These are phyloP conservation scores for Hymenoscyphus fraxineus DNA, from an alignment of 2,329 filamentous ascomycete species.

Conservation along the genomic window DNA sequence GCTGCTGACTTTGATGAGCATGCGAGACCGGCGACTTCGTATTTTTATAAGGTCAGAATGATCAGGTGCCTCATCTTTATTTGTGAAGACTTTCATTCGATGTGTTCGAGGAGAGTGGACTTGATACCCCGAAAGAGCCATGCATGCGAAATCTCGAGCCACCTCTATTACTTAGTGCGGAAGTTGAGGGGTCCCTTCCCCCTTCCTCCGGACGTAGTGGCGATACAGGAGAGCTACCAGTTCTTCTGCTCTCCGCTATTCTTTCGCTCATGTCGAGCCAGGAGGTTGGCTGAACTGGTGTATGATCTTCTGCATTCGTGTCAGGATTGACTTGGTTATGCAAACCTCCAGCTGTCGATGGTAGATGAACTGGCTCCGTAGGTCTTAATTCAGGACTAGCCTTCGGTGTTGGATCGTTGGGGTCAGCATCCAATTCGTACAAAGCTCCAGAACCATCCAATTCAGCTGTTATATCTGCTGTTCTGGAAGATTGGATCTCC, in stretches of 20 bases:
- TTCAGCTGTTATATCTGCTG: conserved; percentile 4
- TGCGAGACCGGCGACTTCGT: not conserved
- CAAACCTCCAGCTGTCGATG: not conserved
- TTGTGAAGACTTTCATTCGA: not conserved
- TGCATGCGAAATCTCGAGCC: not conserved
- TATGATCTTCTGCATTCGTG: not conserved
- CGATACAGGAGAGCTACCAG: not conserved
- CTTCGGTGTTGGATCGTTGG: not conserved
- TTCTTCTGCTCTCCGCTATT: not conserved
- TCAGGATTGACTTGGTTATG: not conserved
- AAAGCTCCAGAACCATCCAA: not conserved
- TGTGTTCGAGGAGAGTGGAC: not conserved
- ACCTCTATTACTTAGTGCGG: not conserved
- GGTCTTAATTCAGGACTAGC: not conserved
- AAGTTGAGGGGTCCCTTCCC: not conserved
- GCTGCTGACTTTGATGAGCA: not conserved
- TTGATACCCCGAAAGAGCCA: not conserved
- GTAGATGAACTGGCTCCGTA: not conserved
- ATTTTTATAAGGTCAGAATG: not conserved
- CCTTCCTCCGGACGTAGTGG: not conserved
- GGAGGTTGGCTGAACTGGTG: conserved; percentile 1
- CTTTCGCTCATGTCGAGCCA: conserved; percentile 7
- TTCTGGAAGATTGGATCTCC: not conserved
- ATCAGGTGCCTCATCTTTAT: not conserved
- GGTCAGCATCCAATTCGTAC: conserved; percentile 7